A percentile compares a stretch with the other conserved stretches of the same genome.
These are phyloP conservation scores for Penicillium palitans DNA, from an alignment of 2,329 filamentous ascomycete species.

Conservation along the genomic window DNA sequence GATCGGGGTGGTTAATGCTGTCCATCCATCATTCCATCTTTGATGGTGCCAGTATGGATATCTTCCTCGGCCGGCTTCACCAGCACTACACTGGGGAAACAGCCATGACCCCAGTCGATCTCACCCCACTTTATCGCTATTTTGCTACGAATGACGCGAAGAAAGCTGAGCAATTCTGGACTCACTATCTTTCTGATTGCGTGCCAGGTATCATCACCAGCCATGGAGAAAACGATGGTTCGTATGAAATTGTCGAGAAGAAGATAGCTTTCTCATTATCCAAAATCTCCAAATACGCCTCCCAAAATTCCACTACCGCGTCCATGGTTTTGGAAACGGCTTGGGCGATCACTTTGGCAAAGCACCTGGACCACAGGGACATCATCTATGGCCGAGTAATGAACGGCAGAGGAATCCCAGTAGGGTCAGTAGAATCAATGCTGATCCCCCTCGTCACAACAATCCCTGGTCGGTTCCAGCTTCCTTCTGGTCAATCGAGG, in stretches of 20 bases:
- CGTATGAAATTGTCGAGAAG: not conserved
- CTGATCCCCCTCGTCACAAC: conserved; percentile 6
- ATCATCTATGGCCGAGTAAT: conserved; percentile 4
- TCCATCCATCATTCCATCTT: conserved; percentile 19
- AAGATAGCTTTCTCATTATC: not conserved
- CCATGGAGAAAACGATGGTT: not conserved
- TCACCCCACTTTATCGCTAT: conserved; percentile 4
- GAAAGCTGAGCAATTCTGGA: not conserved
- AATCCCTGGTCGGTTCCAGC: not conserved
- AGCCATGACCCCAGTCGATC: not conserved
- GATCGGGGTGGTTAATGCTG: conserved; percentile 11
- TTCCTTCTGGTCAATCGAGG: not conserved
- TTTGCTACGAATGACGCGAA: not conserved
- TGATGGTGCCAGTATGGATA: conserved; percentile 13
- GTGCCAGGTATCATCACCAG: not conserved
- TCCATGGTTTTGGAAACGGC: conserved; percentile 5
- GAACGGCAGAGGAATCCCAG: conserved; percentile 2
- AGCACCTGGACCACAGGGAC: not conserved
- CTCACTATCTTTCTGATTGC: not conserved
- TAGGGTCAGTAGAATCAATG: conserved; percentile 2
- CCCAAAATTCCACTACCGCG: not conserved
- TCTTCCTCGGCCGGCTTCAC: conserved; percentile 13
- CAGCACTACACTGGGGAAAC: conserved; percentile 13
- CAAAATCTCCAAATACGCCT: not conserved
- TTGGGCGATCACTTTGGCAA: not conserved